Percentiles rank a stretch among this genome's conserved stretches.
These are phyloP conservation scores for Strobilomyces echinocephalus DNA, from an alignment of 768 basidiomycete species.

Conservation along the genomic window DNA sequence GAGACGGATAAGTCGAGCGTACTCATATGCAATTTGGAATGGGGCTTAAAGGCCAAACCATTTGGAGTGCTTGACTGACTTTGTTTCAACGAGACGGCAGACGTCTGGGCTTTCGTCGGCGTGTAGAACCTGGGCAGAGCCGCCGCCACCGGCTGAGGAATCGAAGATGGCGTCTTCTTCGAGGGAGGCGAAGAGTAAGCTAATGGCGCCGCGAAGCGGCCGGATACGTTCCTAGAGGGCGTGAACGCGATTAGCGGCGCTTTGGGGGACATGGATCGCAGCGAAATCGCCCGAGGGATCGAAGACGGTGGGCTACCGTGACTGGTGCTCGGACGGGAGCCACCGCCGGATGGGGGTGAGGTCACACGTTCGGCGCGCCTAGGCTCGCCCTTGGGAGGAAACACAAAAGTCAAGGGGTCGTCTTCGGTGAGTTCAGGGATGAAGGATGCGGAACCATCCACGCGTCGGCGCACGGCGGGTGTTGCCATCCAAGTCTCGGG, in stretches of 20 bases:
- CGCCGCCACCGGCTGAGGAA: constrained; percentile 48
- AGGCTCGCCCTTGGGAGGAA: constrained; percentile 14
- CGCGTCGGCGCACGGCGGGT: constrained; percentile 15
- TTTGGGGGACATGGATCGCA: constrained; percentile 33
- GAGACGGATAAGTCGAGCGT: constrained; percentile 53
- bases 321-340: constrained; percentile 11
- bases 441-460: background rate
- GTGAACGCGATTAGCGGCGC: constrained; percentile 27
- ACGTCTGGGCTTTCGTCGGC: constrained; percentile 36
- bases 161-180: constrained; percentile 56
- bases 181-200: constrained; percentile 41
- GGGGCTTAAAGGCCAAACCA: constrained; percentile 61
- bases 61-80: constrained; percentile 35
- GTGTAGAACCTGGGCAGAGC: constrained; percentile 34
- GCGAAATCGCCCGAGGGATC: constrained; percentile 43
- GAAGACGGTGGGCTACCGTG: constrained; percentile 41
- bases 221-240: constrained; percentile 31
- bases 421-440: constrained; percentile 16
- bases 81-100: constrained; percentile 27
- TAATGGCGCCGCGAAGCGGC: constrained; percentile 22
- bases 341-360: background rate
- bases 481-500: constrained; percentile 11
- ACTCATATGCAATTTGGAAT: constrained; percentile 45
- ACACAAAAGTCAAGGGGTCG: constrained; percentile 20
- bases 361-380: constrained; percentile 4